Evolutionary conservation across 108 stramenopile species (phyloP).

Genomic region (Skeletonema grethae): DNA sequence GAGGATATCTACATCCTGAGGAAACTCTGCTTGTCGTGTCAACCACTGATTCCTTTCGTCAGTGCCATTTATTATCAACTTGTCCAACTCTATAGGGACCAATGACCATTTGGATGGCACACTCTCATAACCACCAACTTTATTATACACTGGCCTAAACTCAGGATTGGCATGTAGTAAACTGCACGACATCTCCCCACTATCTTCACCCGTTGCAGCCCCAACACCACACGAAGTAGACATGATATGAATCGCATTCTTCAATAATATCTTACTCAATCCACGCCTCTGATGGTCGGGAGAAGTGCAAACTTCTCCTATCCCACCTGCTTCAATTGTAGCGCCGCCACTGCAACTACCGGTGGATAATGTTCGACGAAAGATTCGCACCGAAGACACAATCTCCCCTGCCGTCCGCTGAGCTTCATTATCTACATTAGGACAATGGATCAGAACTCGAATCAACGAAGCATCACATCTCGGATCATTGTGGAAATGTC

Average conservation of each 20-base stretch:
- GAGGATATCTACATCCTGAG: slow-evolving; percentile 44
- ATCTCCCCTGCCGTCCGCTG: slow-evolving; percentile 33
- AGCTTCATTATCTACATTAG: not conserved
- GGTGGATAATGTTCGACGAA: slow-evolving; percentile 53
- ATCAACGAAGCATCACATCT: slow-evolving; percentile 48
- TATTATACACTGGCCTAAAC: slow-evolving; percentile 69
- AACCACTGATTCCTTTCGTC: not conserved
- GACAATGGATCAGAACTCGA: slow-evolving; percentile 43
- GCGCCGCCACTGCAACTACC: slow-evolving; percentile 4
- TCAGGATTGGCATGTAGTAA: slow-evolving; percentile 69
- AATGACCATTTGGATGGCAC: slow-evolving; percentile 59
- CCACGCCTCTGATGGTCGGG: slow-evolving; percentile 59
- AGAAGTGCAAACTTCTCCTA: slow-evolving; percentile 80
- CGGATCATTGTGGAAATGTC: slow-evolving; percentile 79
- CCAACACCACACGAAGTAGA: not conserved
- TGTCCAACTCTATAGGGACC: slow-evolving; percentile 13
- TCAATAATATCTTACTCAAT: slow-evolving; percentile 57
- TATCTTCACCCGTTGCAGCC: not conserved
- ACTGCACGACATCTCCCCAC: slow-evolving; percentile 50
- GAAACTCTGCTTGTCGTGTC: slow-evolving; percentile 62
- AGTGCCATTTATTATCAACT: slow-evolving; percentile 8
- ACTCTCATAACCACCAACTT: slow-evolving; percentile 49
- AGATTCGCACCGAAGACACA: slow-evolving; percentile 69
- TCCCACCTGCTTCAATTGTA: slow-evolving; percentile 57
- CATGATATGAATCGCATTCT: slow-evolving; percentile 70